Base-by-base conservation (phyloP, 768 basidiomycete genomes). In the Tubosaeta brunneosetosa region DNA sequence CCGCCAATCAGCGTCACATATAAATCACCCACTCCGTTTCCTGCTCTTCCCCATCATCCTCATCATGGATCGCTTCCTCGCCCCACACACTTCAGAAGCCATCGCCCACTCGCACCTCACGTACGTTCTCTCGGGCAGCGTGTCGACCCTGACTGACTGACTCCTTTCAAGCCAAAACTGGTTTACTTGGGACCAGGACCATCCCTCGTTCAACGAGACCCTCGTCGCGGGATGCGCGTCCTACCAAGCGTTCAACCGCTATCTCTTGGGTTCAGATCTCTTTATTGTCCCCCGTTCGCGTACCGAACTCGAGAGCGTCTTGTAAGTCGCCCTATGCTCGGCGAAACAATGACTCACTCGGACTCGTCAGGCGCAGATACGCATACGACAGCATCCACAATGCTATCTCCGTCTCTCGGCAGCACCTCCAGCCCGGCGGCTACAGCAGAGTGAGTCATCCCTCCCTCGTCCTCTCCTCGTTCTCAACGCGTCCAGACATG, bases 381-480 rank as follows among this genome's bases (percentile, higher is more conserved):
- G 80, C 85, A 0, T 83, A 87, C 61, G 88, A 91, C 56, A 81
- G 83, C 11, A 88, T 91, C 50, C 90, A 91, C 67, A 91, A 91
- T 62, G 79, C 81, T 9, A 88, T 91, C 62, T 74, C 89, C 16
- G 78, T 77, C 52, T 83, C 85, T 60, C 83, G 83, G 42, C 80
- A 82, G 17, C 72, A 80, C 16, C 72, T 89, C 14, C 77, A 82
- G 55, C 75, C 79, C 1, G 71, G 80, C 13, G 80, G 81, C 32
- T 82, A 82, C 55, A 74, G 74, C 51, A 71, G 78, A 60, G 80
- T 82, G 61, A 57, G 80, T 73, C 51, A 8, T 25, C 4, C 11
- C 12, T 1, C 3, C 11, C 25, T 13, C 27, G 26, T 0, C 10
- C 12, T 19, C 25, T 1, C 31, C 32, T 38, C 22, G 36, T 4